A percentile compares a stretch with the other conserved stretches of the same genome.
Conservation (phyloP, 2,329 filamentous ascomycete species). For the Curvularia hawaiiensis region DNA sequence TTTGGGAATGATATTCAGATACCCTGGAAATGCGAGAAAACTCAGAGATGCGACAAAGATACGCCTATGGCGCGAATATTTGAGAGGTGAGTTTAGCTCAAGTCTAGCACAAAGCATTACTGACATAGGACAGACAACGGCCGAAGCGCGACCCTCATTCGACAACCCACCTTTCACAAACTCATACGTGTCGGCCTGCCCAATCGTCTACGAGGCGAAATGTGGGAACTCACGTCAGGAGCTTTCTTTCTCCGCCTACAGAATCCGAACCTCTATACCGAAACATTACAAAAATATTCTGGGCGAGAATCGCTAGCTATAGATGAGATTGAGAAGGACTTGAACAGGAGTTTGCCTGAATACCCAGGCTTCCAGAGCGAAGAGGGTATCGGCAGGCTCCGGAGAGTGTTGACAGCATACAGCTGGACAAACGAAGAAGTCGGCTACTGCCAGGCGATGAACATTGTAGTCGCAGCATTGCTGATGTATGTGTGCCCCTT, state of each 20-base stretch:
- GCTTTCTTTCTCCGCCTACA: conserved; percentile 88
- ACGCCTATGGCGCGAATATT: conserved; percentile 94
- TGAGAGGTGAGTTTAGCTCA: conserved; percentile 59
- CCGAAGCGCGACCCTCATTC: conserved; percentile 86
- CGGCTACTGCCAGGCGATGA: conserved; percentile 99
- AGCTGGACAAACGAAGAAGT: conserved; percentile 97
- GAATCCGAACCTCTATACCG: conserved; percentile 79
- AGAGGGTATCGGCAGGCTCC: conserved; percentile 87
- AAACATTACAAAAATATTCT: conserved; percentile 82
- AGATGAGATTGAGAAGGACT: conserved; percentile 98
- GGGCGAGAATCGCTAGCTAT: conserved; percentile 92
- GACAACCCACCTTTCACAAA: conserved; percentile 97
- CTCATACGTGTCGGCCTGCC: conserved; percentile 93
- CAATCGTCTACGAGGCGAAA: conserved; percentile 89
- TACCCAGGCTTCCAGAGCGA: conserved; percentile 97
- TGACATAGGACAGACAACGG: conserved; percentile 71
- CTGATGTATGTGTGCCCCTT: conserved; percentile 68
- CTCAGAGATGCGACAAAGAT: conserved; percentile 95
- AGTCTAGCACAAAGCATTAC: background rate
- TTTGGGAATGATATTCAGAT: conserved; percentile 88
- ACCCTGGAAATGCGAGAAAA: conserved; percentile 93
- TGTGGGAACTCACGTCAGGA: conserved; percentile 94
- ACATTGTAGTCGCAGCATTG: conserved; percentile 96
- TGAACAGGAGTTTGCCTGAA: conserved; percentile 94
- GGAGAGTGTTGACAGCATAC: conserved; percentile 92